These are phyloP conservation scores for Mycena crocata DNA, from an alignment of 768 basidiomycete genomes.

Conservation along the genomic window DNA sequence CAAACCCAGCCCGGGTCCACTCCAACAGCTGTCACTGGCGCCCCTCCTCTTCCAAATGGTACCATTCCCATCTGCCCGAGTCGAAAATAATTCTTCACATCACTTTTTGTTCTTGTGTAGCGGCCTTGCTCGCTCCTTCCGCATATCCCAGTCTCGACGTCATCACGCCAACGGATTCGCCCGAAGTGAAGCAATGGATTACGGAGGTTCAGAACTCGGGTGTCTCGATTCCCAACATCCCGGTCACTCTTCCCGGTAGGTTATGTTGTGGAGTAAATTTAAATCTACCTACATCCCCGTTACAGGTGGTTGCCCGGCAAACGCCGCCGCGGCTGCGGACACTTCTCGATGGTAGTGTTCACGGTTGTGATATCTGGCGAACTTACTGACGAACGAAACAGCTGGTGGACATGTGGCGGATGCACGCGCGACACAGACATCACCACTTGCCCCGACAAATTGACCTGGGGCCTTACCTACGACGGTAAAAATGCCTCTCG, in stretches of 20 bases:
- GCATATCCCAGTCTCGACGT: constrained; percentile 78
- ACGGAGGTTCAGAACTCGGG: constrained; percentile 67
- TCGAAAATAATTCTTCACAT: too few species aligned
- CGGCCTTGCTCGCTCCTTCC: constrained; percentile 55
- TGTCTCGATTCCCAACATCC: constrained; percentile 66
- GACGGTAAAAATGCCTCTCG: not conserved
- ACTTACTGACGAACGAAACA: too few species aligned
- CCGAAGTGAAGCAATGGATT: constrained; percentile 80
- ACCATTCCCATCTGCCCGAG: not conserved
- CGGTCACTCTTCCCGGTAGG: constrained; percentile 54
- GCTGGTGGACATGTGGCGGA: constrained; percentile 87
- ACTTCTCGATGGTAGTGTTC: constrained; percentile 64
- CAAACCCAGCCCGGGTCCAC: constrained; percentile 54
- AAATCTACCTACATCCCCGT: not conserved
- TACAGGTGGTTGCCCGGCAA: constrained; percentile 68
- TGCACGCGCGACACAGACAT: constrained; percentile 79
- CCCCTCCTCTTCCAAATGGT: constrained; percentile 72
- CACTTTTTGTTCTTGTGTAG: constrained; percentile 42
- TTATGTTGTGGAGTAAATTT: constrained; percentile 15
- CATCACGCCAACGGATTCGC: constrained; percentile 68
- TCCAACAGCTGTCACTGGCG: constrained; percentile 64
- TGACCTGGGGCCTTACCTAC: constrained; percentile 66
- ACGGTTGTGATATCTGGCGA: too few species aligned
- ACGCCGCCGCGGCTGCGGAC: constrained; percentile 60
- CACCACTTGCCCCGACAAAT: constrained; percentile 76